phyloP scores from a whole-genome alignment of 495 filamentous ascomycete genomes.

The Penicillium longicatenatum region DNA sequence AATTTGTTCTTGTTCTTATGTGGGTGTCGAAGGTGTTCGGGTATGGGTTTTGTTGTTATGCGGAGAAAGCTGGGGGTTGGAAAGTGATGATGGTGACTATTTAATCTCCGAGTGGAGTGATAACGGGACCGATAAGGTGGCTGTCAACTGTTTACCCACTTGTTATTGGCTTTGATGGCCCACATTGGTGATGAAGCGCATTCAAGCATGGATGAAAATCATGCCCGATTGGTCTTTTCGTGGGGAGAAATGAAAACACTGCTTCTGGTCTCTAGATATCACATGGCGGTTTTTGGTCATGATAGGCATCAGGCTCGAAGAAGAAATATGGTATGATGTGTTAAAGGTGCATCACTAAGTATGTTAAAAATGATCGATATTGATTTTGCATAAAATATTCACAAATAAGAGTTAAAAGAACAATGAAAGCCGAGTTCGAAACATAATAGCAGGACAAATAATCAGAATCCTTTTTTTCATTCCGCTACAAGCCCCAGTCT shows the following conservation, averaged over 20 bases:
- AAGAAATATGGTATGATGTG: too few relatives aligned
- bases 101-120: background rate
- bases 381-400: background rate
- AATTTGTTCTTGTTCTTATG: too few relatives aligned
- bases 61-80: background rate
- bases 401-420: background rate
- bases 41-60: background rate
- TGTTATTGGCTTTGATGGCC: background rate
- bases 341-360: background rate
- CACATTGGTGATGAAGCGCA: background rate
- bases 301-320: too few relatives aligned
- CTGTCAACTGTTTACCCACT: background rate
- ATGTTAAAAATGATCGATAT: background rate
- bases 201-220: too few relatives aligned
- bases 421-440: background rate
- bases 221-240: too few relatives aligned
- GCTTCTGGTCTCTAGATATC: too few relatives aligned
- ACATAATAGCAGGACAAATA: background rate
- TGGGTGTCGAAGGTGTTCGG: too few relatives aligned
- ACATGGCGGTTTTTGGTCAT: too few relatives aligned
- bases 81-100: background rate
- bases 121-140: slow-evolving; percentile 5
- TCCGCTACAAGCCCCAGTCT: background rate
- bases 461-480: background rate
- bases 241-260: too few relatives aligned